These are phyloP conservation scores for Ceratobasidium sp. DNA, from an alignment of 1,284 basidiomycete genomes.

Conservation along the genomic window DNA sequence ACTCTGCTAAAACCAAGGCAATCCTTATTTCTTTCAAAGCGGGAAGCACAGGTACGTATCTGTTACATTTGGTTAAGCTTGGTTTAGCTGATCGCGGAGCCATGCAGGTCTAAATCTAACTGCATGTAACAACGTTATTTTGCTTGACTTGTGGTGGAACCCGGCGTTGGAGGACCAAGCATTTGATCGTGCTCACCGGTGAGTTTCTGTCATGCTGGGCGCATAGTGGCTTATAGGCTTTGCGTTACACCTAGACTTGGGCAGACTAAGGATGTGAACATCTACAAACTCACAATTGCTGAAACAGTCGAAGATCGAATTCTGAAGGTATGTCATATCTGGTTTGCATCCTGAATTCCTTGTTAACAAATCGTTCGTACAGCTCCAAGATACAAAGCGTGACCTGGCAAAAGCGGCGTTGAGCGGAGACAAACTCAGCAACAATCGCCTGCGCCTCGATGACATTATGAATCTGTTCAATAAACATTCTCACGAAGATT, in stretches of 20 bases:
- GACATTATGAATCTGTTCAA: constrained; percentile 83
- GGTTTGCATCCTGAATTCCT: background rate
- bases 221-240: background rate
- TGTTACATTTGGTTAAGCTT: constrained; percentile 42
- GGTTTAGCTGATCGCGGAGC: constrained; percentile 1
- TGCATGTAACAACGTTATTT: constrained; percentile 91
- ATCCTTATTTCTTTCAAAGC: constrained; percentile 98
- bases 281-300: constrained; percentile 91
- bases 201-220: constrained; percentile 28
- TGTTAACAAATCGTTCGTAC: constrained; percentile 35
- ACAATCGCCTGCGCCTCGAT: constrained; percentile 81
- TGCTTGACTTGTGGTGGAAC: constrained; percentile 97
- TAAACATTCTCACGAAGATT: constrained; percentile 53
- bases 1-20: constrained; percentile 63
- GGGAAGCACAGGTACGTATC: constrained; percentile 79
- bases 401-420: constrained; percentile 84
- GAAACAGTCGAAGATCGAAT: constrained; percentile 92
- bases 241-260: constrained; percentile 60
- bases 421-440: constrained; percentile 86
- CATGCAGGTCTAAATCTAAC: constrained; percentile 87
- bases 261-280: constrained; percentile 85
- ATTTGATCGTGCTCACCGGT: constrained; percentile 89
- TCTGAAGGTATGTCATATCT: constrained; percentile 59
- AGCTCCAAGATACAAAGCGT: constrained; percentile 88
- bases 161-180: constrained; percentile 92